A percentile compares a stretch with the other conserved stretches of the same genome.
phyloP scores from a whole-genome alignment of 2,329 filamentous ascomycete genomes.

The Exophiala spinifera region DNA sequence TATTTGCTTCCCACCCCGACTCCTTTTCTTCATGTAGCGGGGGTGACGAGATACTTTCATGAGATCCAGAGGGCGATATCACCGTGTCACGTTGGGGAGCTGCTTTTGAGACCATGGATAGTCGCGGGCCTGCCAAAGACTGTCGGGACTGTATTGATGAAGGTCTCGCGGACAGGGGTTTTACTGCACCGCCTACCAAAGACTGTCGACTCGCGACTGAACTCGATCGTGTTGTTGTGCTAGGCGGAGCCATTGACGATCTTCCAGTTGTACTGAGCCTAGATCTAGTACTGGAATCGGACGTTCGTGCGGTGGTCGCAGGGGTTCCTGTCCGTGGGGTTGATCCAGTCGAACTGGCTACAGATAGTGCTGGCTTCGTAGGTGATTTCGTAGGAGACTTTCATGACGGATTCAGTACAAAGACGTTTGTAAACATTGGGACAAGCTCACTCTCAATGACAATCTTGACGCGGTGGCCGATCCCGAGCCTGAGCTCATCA shows the following conservation, averaged over 20 bases:
- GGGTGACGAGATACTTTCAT: slow-evolving; percentile 10
- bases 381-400: slow-evolving; percentile 77
- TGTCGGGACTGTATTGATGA: slow-evolving; percentile 39
- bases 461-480: slow-evolving; percentile 37
- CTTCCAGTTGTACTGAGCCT: slow-evolving; percentile 57
- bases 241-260: slow-evolving; percentile 66
- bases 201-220: slow-evolving; percentile 15
- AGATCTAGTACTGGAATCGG: slow-evolving; percentile 46
- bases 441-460: slow-evolving; percentile 36
- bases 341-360: slow-evolving; percentile 53
- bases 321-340: slow-evolving; percentile 65
- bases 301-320: slow-evolving; percentile 50
- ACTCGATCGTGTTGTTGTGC: slow-evolving; percentile 26
- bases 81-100: slow-evolving; percentile 1
- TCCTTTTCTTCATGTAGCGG: slow-evolving; percentile 14
- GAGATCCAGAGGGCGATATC: not conserved
- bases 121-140: slow-evolving; percentile 27
- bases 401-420: slow-evolving; percentile 13
- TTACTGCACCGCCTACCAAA: slow-evolving; percentile 15
- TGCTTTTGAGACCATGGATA: slow-evolving; percentile 9
- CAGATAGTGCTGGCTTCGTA: slow-evolving; percentile 62
- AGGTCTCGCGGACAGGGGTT: slow-evolving; percentile 31
- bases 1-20: not conserved
- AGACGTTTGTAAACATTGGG: not conserved
- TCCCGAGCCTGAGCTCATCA: slow-evolving; percentile 65